Conservation (phyloP, 352 stramenopile genomes). For the Globisporangium canariense region DNA sequence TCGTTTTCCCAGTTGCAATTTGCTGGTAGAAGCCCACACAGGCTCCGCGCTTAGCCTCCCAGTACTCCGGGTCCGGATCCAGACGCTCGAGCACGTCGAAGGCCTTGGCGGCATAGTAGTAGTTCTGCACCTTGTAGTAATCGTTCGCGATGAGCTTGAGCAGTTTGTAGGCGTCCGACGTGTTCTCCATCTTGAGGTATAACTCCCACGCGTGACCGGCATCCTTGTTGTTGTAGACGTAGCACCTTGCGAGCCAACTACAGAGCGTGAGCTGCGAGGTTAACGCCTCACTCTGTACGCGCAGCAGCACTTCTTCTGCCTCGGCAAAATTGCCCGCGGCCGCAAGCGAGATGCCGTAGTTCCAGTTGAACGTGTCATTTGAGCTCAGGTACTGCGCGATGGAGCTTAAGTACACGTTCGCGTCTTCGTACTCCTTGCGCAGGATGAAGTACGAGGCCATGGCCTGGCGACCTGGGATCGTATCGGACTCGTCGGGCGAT, state of each 20-base stretch:
- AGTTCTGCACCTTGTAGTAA: slow-evolving; percentile 58
- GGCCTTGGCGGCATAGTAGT: slow-evolving; percentile 60
- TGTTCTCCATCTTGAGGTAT: slow-evolving; percentile 57
- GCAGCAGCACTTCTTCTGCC: slow-evolving; percentile 50
- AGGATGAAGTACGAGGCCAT: slow-evolving; percentile 74
- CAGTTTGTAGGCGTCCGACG: slow-evolving; percentile 39
- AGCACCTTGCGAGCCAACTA: slow-evolving; percentile 55
- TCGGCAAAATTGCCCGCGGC: slow-evolving; percentile 39
- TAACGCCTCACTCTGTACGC: slow-evolving; percentile 35
- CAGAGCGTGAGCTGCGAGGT: slow-evolving; percentile 35
- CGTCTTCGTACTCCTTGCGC: slow-evolving; percentile 61
- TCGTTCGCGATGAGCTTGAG: slow-evolving; percentile 72
- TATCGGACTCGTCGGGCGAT: slow-evolving; percentile 45
- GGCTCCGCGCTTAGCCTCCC: slow-evolving; percentile 70
- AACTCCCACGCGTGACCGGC: slow-evolving; percentile 52
- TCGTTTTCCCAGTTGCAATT: slow-evolving; percentile 36
- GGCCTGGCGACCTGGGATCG: slow-evolving; percentile 61
- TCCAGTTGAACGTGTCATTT: slow-evolving; percentile 77
- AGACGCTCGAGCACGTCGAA: slow-evolving; percentile 74
- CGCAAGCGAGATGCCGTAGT: slow-evolving; percentile 67
- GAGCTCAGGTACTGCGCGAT: slow-evolving; percentile 51
- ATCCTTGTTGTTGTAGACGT: slow-evolving; percentile 37
- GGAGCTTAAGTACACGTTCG: slow-evolving; percentile 65
- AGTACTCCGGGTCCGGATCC: slow-evolving; percentile 70
- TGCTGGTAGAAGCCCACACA: slow-evolving; percentile 64